Conservation (phyloP, 257 asterid species). For the Plectranthus barbatus region DNA sequence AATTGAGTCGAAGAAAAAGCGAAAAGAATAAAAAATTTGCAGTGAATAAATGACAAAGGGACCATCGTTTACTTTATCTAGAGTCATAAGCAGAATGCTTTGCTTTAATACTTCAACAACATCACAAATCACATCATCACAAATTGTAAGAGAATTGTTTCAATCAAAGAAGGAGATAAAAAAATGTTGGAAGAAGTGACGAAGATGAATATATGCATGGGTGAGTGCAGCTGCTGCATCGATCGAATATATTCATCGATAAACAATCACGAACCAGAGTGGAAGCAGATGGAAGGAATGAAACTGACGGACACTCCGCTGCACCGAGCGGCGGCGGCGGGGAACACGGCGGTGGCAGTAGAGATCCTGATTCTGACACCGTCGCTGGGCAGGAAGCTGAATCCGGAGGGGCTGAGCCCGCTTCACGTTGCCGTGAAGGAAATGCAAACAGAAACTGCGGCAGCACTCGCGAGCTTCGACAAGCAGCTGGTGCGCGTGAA, state of each 20-base stretch:
- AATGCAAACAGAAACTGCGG: neutral
- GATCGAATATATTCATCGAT: neutral
- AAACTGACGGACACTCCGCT: no score
- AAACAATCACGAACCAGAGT: neutral
- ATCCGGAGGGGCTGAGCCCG: conserved; percentile 22
- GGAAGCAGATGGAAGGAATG: neutral
- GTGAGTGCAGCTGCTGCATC: neutral
- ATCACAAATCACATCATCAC: no score
- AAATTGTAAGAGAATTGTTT: no score
- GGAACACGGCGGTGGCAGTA: conserved; percentile 13
- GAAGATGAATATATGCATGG: neutral
- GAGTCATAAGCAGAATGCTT: no score
- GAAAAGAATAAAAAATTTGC: no score
- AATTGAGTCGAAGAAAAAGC: no score
- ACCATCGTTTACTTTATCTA: no score
- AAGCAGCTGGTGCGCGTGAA: conserved; percentile 15
- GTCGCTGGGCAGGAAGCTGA: conserved; percentile 16
- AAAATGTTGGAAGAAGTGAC: neutral
- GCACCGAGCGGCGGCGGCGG: conserved; percentile 1
- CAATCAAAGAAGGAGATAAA: no score
- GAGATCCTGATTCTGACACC: conserved; percentile 24
- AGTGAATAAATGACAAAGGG: no score
- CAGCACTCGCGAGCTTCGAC: neutral
- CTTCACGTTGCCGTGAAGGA: conserved; percentile 11
- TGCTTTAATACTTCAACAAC: no score